These are phyloP conservation scores for Onygena corvina DNA, from an alignment of 2,329 filamentous ascomycete genomes.

Conservation along the genomic window DNA sequence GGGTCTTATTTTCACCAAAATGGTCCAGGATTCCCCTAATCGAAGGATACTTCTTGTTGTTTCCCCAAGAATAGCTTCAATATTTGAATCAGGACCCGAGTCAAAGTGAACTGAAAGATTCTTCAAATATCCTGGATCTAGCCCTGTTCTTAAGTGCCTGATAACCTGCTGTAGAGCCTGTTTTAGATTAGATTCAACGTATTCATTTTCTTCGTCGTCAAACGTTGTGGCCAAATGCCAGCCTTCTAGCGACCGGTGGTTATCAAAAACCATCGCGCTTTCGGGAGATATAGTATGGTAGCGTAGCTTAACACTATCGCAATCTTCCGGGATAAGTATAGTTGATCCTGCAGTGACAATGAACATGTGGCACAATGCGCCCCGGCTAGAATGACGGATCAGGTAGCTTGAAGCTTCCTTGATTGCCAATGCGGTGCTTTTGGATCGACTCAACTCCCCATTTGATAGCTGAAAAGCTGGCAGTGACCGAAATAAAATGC, in stretches of 20 bases:
- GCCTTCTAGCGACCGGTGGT: conserved; percentile 15
- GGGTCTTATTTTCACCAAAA: conserved; percentile 20
- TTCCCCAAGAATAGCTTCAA: conserved; percentile 18
- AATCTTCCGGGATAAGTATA: conserved; percentile 17
- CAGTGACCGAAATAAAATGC: conserved; percentile 17
- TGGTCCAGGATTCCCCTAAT: conserved; percentile 25
- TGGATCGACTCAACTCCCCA: conserved; percentile 6
- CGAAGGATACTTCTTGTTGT: conserved; percentile 18
- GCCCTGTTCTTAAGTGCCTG: conserved; percentile 22
- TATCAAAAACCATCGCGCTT: conserved; percentile 16
- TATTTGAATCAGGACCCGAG: conserved; percentile 18
- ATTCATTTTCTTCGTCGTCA: conserved; percentile 11
- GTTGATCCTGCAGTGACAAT: conserved; percentile 21
- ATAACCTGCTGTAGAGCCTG: conserved; percentile 19
- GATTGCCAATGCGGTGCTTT: conserved; percentile 18
- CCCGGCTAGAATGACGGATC: conserved; percentile 15
- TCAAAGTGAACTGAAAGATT: conserved; percentile 20
- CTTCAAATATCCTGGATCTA: conserved; percentile 20
- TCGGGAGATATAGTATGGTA: conserved; percentile 27
- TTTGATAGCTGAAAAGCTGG: conserved; percentile 12
- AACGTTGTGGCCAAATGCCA: conserved; percentile 23
- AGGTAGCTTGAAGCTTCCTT: conserved; percentile 20
- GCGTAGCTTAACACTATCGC: conserved; percentile 20
- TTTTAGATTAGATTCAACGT: conserved; percentile 16
- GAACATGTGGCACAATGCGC: conserved; percentile 26